Percentiles rank a stretch among this genome's conserved stretches.
Evolutionary conservation across 2,329 filamentous ascomycete genomes (phyloP).

Genomic region (Ophiostoma ulmi): DNA sequence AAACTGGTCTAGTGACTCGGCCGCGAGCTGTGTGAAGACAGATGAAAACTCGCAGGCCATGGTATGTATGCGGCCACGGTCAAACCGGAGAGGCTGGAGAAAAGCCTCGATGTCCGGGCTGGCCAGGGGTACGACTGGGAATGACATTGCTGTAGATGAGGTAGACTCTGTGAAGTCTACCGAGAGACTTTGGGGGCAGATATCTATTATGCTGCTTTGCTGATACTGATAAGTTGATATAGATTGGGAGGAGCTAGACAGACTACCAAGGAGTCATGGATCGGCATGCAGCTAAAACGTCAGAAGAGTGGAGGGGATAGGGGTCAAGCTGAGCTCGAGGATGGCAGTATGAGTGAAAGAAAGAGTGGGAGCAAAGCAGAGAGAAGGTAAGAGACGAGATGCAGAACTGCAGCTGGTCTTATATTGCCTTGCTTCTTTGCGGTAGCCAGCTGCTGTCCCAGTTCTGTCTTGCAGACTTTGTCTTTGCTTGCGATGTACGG

Average conservation of each 20-base stretch:
- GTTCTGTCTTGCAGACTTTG: neutral
- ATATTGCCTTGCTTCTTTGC: neutral
- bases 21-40: slow-evolving; percentile 48
- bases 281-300: slow-evolving; percentile 14
- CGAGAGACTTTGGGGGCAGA: neutral
- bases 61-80: slow-evolving; percentile 41
- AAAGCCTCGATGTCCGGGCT: slow-evolving; percentile 39
- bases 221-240: neutral
- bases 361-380: neutral
- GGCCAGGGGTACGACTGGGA: neutral
- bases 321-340: neutral
- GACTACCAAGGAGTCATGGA: slow-evolving; percentile 6
- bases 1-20: slow-evolving; percentile 52
- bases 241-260: slow-evolving; percentile 1
- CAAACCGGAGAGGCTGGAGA: slow-evolving; percentile 47
- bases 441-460: neutral
- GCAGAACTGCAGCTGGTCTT: slow-evolving; percentile 7
- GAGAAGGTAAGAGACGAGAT: neutral
- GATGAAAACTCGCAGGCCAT: slow-evolving; percentile 46
- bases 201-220: neutral
- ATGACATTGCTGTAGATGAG: neutral
- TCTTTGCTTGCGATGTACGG: neutral
- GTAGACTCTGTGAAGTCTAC: neutral
- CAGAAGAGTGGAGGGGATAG: neutral
- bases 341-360: neutral